A percentile compares a stretch with the other conserved stretches of the same genome.
Evolutionary conservation across 345 rosid species (phyloP).

Genomic region (Odontarrhena argentea): DNA sequence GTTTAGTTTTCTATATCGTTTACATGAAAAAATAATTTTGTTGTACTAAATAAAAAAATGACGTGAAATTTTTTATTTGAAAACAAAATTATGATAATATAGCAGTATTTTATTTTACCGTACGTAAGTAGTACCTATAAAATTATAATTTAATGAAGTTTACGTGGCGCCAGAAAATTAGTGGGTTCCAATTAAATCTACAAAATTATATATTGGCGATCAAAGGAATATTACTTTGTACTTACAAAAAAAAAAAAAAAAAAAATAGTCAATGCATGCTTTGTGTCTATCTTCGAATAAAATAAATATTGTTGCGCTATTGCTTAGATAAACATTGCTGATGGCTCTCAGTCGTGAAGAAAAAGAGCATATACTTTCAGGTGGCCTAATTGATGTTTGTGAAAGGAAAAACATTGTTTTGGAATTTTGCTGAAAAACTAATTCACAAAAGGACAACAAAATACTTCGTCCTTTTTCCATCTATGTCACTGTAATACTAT

Average conservation of each 20-base stretch:
- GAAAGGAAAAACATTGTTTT: no score
- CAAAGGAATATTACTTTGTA: conserved; percentile 31
- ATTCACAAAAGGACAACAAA: no score
- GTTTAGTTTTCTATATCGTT: no score
- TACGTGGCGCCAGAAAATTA: conserved; percentile 13
- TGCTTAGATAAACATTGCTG: conserved; percentile 1
- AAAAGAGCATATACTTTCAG: no score
- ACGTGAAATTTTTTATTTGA: no score
- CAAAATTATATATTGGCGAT: conserved; percentile 1
- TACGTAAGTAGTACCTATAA: background rate
- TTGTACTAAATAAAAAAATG: no score
- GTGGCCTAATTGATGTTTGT: no score
- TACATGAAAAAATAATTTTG: no score
- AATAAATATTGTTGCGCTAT: background rate
- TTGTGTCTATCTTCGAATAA: background rate
- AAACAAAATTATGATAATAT: background rate
- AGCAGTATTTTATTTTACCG: background rate
- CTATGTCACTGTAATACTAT: no score
- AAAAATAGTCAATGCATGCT: conserved; percentile 30
- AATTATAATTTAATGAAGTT: conserved; percentile 17
- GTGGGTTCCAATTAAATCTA: conserved; percentile 35
- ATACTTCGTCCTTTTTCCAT: no score
- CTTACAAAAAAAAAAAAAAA: background rate
- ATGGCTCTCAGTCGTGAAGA: background rate
- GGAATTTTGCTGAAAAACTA: no score